Conservation (phyloP, 495 filamentous ascomycete species). For the Geopyxis carbonaria region DNA sequence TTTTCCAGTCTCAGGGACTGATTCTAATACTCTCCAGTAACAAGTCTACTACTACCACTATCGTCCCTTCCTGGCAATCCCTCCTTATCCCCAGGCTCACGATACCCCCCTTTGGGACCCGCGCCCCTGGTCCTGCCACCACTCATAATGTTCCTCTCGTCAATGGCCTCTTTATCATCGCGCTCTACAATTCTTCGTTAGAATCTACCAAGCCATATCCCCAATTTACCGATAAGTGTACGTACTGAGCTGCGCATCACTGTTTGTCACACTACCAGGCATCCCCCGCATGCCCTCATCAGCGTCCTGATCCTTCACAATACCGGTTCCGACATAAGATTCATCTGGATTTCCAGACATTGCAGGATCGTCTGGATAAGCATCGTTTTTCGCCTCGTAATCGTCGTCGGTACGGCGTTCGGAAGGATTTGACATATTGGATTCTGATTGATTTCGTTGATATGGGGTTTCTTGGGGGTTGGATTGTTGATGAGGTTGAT, state of each 20-base stretch:
- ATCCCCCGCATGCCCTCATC: neutral
- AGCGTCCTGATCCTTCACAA: neutral
- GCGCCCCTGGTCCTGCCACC: constrained; percentile 1
- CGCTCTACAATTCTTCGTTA: constrained; percentile 1
- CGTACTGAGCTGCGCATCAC: constrained; percentile 4
- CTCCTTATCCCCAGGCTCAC: constrained; percentile 7
- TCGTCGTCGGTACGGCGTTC: neutral
- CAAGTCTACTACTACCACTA: neutral
- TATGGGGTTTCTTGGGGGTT: neutral
- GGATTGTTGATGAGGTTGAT: constrained; percentile 3
- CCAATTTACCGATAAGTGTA: neutral
- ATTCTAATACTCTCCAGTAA: neutral
- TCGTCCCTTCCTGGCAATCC: constrained; percentile 5
- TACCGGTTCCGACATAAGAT: neutral
- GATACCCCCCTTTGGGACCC: constrained; percentile 3
- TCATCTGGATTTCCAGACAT: neutral
- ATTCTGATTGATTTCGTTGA: too few relatives aligned
- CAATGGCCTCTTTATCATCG: constrained; percentile 4
- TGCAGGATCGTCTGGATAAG: neutral
- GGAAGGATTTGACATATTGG: constrained; percentile 1
- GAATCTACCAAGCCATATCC: too few relatives aligned
- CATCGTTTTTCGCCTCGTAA: constrained; percentile 5
- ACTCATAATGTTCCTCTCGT: neutral
- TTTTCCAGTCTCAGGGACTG: too few relatives aligned
- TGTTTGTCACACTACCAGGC: neutral